These are phyloP conservation scores for Triticum timopheevii DNA, from an alignment of 176 grass and related monocot species.

Conservation along the genomic window DNA sequence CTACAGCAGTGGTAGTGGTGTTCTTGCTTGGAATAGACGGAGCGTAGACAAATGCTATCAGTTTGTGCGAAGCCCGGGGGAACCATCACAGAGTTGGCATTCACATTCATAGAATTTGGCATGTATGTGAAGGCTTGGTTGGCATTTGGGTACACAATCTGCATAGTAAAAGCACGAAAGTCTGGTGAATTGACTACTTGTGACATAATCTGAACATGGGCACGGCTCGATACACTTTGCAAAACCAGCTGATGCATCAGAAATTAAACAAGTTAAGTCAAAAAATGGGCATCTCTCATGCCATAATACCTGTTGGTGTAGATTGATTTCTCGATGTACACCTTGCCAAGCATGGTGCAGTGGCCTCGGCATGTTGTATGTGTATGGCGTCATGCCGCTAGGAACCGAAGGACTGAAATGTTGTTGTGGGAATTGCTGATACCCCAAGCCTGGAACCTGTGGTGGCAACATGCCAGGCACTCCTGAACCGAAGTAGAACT, in stretches of 20 bases:
- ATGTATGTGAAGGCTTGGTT: not conserved
- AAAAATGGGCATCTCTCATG: too few relatives aligned
- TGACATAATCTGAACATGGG: not conserved
- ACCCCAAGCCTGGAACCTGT: constrained; percentile 27
- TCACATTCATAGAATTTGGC: not conserved
- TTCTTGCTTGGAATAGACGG: not conserved
- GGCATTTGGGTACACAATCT: not conserved
- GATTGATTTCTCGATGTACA: too few relatives aligned
- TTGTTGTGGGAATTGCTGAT: not conserved
- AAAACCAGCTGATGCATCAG: too few relatives aligned
- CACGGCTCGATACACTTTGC: too few relatives aligned
- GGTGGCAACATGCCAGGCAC: constrained; percentile 1
- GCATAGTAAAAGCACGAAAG: not conserved
- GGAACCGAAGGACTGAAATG: not conserved
- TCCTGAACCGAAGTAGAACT: constrained; percentile 29
- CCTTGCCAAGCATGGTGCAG: not conserved
- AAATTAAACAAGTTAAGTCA: too few relatives aligned
- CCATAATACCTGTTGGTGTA: too few relatives aligned
- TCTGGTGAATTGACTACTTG: not conserved
- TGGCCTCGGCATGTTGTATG: constrained; percentile 28
- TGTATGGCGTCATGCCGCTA: constrained; percentile 19
- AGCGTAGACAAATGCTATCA: not conserved
- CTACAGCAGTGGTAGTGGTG: not conserved
- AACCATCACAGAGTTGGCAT: not conserved
- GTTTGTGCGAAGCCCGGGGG: not conserved